Evolutionary conservation across 148 eudicot genomes (phyloP), one percentile per base, ranked within the genome.

Genomic region (Selenicereus undatus): DNA sequence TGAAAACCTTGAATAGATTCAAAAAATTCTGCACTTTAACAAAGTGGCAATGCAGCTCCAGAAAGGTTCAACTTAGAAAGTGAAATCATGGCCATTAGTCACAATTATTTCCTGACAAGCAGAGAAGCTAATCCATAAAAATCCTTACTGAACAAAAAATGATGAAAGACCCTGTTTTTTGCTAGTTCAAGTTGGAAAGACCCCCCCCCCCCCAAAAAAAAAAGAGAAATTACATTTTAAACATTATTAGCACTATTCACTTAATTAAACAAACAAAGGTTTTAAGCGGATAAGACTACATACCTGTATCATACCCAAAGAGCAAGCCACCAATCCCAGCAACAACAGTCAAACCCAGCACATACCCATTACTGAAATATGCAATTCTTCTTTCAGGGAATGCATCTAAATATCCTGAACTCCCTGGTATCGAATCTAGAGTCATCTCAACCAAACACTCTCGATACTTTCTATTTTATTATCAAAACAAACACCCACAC

Each of bases 301-400:
- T 66, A 66, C 71, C 71, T 66, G 71, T 66, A 74, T 95, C 98
- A 86, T 93, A 95, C 3, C 97, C 98, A 86, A 94, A 94, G n/a
- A 94, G 94, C 56, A 94, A 86, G 78, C 97, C 98, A 71, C 98
- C 98, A 84, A 93, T 93, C 10, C 97, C 98, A 79, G 97, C 98
- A 88, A 91, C 80, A 64, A 89, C 76, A 80, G 98, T 95, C 91
- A 95, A 90, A 1, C 93, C 93, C 88, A 95, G 75, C 10, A 95
- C 93, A 88, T 90, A 93, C 11, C 86, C 72, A 79, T 93, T 95
- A 78, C 98, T 91, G 80, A 93, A 95, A 87, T 93, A 95, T 14
- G 94, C 66, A n/a, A 91, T 86, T 84, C 91, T 91, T 76, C 90
- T 84, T 56, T 88, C 85, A 4, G 83, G 78, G 45, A 74, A 84